phyloP scores from a whole-genome alignment of 768 basidiomycete genomes.

The Lentinula lateritia region DNA sequence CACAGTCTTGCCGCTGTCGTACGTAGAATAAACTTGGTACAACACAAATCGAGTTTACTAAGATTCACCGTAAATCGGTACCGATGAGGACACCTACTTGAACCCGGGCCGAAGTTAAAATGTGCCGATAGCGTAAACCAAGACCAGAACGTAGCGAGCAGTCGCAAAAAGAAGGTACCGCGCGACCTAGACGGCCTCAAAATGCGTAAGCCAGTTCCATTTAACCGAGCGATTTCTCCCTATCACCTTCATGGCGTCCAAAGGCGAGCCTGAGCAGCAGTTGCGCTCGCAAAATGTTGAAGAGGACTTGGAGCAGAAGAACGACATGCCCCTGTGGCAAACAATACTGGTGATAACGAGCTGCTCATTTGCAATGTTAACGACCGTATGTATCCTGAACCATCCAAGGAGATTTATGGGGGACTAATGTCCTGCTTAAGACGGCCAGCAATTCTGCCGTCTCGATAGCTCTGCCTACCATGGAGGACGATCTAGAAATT shows the following conservation, averaged over 20 bases:
- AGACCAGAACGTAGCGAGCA: not conserved
- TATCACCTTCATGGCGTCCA: not conserved
- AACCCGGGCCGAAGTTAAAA: not conserved
- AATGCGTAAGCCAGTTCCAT: not conserved
- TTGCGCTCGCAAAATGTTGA: not conserved
- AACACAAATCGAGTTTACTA: not conserved
- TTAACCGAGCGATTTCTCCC: not conserved
- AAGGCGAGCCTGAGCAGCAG: not conserved
- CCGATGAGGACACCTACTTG: not conserved
- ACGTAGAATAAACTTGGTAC: no score
- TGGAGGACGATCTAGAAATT: conserved; percentile 44
- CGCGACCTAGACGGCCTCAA: not conserved
- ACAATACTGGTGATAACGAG: conserved; percentile 10
- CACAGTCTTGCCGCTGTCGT: no score
- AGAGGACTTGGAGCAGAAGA: not conserved
- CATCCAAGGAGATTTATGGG: not conserved
- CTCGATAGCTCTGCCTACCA: conserved; percentile 46
- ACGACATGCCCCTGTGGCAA: not conserved
- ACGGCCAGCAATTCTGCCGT: conserved; percentile 34
- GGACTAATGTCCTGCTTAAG: conserved; percentile 11
- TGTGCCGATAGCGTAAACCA: not conserved
- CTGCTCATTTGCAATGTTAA: conserved; percentile 30
- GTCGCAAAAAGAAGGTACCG: not conserved
- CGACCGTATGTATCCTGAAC: conserved; percentile 21
- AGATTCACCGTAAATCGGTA: not conserved